Evolutionary conservation across 148 eudicot genomes (phyloP), one percentile per base, ranked within the genome.

Genomic region (Dianthus caryophyllus): DNA sequence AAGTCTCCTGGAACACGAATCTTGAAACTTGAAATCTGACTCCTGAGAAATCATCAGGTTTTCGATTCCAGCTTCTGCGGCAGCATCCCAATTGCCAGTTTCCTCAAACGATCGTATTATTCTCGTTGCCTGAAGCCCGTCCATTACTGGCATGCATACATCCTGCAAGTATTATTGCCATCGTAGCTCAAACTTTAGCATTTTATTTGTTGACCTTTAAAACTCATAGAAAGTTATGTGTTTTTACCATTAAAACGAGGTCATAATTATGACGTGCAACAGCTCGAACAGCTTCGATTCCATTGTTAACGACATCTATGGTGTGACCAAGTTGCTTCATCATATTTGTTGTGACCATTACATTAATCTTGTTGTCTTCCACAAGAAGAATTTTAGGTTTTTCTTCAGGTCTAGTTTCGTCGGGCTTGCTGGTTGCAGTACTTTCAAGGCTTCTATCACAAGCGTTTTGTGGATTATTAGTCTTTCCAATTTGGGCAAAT

Each of bases 131-230:
- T 93, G 85, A 69, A 93, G 91, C 69, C 98, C 98, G 72, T 89
- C 89, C 98, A 92, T 92, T 69, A 79, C 85, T 17, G 98, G 98
- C 98, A 92, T 92, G 87, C 85, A 87, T 31, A 92, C 91, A 78
- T 92, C 98, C 98, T 93, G 84, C 66, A 72, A 9, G 63, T 36
- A 36, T 60, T 36, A 36, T 60, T 39, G 46, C 29, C 39, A 14
- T 30, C 2, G 31, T 58, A 20, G 13, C 38, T 56, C 49, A 60
- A 26, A 6, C 33, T 26, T 49, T 30, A 10, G 47, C 22, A 14
- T 20, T 61, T 33, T 15, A 24, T 67, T 21, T 41, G 44, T 41
- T 41, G 1, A 4, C 1, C 44, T 41, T 41, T 41, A 41, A 41
- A 41, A 41, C 3, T 41, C 1, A 41, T 13, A 4, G 44, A 41